Evolutionary conservation across 257 asterid genomes (phyloP).

Genomic region (Nicotiana paniculata): DNA sequence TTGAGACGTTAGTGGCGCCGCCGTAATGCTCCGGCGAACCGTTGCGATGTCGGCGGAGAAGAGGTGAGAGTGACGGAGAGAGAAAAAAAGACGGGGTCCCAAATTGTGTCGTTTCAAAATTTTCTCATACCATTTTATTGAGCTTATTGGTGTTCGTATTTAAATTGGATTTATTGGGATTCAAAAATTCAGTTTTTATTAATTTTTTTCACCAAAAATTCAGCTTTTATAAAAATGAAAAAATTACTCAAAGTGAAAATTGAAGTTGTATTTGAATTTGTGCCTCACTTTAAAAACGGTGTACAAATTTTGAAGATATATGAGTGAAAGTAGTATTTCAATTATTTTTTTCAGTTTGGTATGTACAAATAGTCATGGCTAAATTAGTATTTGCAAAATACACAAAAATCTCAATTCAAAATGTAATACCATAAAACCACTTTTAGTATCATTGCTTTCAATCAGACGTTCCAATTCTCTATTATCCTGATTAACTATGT

Average conservation of each 20-base stretch:
- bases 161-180: not conserved
- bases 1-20: not conserved
- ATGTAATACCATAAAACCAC: no score
- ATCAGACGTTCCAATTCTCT: not conserved
- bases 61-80: not conserved
- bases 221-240: not conserved
- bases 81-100: conserved; percentile 17
- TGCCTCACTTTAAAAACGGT: not conserved
- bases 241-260: not conserved
- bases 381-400: not conserved
- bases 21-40: conserved; percentile 33
- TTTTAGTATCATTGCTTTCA: no score
- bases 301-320: no score
- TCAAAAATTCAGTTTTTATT: not conserved
- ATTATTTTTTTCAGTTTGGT: not conserved
- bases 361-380: not conserved
- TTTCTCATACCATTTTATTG: not conserved
- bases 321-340: not conserved
- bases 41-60: conserved; percentile 28
- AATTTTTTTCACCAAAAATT: not conserved
- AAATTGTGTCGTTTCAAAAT: not conserved
- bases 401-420: not conserved
- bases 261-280: not conserved
- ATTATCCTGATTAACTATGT: not conserved
- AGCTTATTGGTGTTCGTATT: not conserved